phyloP scores from a whole-genome alignment of 257 asterid genomes.

The Lithospermum erythrorhizon region DNA sequence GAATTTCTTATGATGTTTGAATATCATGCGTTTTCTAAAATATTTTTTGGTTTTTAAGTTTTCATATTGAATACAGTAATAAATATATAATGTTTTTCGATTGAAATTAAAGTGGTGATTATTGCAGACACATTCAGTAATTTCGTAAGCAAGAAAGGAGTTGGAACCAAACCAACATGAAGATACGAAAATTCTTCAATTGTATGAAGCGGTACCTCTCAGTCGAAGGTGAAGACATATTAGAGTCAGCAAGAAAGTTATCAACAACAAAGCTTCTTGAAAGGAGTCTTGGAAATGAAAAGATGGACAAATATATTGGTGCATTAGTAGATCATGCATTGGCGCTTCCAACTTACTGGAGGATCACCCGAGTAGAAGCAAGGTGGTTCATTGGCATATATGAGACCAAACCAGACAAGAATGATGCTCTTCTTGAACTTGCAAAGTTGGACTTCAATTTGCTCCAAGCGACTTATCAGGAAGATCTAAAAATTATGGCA shows the following conservation, averaged over 20 bases:
- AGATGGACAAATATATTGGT: background rate
- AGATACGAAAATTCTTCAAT: constrained; percentile 14
- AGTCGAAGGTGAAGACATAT: constrained; percentile 4
- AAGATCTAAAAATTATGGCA: constrained; percentile 8
- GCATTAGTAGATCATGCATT: constrained; percentile 4
- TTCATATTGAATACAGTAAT: no score
- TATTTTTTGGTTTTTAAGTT: no score
- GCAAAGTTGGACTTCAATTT: constrained; percentile 14
- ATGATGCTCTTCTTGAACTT: constrained; percentile 3
- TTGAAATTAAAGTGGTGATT: no score
- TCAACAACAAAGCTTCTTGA: background rate
- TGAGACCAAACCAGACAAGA: background rate
- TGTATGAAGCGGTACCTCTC: constrained; percentile 18
- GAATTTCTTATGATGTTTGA: no score
- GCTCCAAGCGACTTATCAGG: constrained; percentile 8
- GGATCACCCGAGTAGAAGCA: background rate
- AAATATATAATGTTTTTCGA: no score
- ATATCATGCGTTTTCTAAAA: no score
- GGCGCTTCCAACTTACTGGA: constrained; percentile 10
- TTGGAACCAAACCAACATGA: constrained; percentile 8
- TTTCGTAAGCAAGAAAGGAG: constrained; percentile 12
- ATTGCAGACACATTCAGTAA: constrained; percentile 16
- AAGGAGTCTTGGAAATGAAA: background rate
- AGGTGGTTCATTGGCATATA: constrained; percentile 7
- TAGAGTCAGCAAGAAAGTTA: constrained; percentile 13